Evolutionary conservation across 345 rosid genomes (phyloP).

Genomic region (Excoecaria cochinchinensis): DNA sequence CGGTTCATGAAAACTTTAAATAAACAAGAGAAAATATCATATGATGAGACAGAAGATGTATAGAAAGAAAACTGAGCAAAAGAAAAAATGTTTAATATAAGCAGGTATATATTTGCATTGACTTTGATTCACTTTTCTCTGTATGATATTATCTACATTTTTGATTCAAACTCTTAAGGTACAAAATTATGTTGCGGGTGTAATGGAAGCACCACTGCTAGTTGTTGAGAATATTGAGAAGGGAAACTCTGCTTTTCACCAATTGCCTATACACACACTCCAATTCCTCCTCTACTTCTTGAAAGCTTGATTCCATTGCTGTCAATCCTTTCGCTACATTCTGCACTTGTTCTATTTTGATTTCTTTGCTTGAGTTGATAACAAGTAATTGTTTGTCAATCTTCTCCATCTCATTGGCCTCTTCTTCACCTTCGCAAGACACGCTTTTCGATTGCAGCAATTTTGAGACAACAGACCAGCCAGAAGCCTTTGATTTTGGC

Average conservation of each 20-base stretch:
- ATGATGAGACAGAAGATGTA: too few species aligned
- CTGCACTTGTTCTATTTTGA: neutral
- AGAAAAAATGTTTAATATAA: too few species aligned
- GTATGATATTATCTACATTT: neutral
- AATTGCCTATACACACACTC: conserved; percentile 4
- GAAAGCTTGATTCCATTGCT: conserved; percentile 6
- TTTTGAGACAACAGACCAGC: conserved; percentile 21
- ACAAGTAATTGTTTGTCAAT: conserved; percentile 14
- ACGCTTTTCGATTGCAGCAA: conserved; percentile 16
- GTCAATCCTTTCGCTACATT: conserved; percentile 8
- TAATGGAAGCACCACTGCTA: neutral
- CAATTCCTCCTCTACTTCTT: conserved; percentile 7
- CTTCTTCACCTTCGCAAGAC: conserved; percentile 8
- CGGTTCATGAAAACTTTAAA: too few species aligned
- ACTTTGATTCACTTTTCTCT: neutral
- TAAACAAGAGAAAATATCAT: too few species aligned
- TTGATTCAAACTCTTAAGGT: too few species aligned
- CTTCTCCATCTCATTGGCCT: conserved; percentile 2
- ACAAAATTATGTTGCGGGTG: neutral
- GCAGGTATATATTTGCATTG: neutral
- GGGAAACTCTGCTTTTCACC: conserved; percentile 18
- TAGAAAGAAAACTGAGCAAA: too few species aligned
- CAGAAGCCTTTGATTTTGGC: conserved; percentile 7
- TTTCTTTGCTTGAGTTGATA: conserved; percentile 9
- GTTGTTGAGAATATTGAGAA: conserved; percentile 5